A percentile compares a stretch with the other conserved stretches of the same genome.
These are phyloP conservation scores for Geosmithia morbida DNA, from an alignment of 2,329 filamentous ascomycete genomes.

Conservation along the genomic window DNA sequence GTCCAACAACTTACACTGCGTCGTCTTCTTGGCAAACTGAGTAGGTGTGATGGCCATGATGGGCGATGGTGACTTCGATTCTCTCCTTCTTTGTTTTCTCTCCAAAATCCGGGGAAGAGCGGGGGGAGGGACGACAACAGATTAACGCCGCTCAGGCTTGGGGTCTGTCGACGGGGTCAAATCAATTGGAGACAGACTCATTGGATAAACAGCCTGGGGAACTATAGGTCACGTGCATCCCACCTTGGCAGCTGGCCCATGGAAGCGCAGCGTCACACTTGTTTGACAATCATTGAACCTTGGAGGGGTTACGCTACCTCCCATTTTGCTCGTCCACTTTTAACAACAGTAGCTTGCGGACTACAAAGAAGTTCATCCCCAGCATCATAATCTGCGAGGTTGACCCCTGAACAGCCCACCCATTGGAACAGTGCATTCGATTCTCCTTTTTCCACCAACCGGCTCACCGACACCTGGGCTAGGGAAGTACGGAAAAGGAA, in stretches of 20 bases:
- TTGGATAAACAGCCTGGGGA: neutral
- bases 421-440: no score
- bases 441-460: no score
- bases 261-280: neutral
- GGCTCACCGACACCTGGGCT: no score
- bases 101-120: neutral
- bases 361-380: neutral
- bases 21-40: slow-evolving; percentile 71
- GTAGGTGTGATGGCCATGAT: slow-evolving; percentile 84
- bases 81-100: neutral
- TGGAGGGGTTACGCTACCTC: neutral
- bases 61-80: slow-evolving; percentile 19
- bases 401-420: no score
- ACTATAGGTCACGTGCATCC: slow-evolving; percentile 1
- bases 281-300: no score
- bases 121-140: neutral
- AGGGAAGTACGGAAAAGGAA: no score
- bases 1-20: slow-evolving; percentile 48
- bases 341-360: neutral
- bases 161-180: neutral
- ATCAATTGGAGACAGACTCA: slow-evolving; percentile 1
- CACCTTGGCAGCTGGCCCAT: neutral
- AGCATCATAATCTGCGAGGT: neutral
- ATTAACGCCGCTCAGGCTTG: neutral
- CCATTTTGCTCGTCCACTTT: no score